Evolutionary conservation across 1,139 yeast genomes (phyloP).

Genomic region (Pichia sp.): DNA sequence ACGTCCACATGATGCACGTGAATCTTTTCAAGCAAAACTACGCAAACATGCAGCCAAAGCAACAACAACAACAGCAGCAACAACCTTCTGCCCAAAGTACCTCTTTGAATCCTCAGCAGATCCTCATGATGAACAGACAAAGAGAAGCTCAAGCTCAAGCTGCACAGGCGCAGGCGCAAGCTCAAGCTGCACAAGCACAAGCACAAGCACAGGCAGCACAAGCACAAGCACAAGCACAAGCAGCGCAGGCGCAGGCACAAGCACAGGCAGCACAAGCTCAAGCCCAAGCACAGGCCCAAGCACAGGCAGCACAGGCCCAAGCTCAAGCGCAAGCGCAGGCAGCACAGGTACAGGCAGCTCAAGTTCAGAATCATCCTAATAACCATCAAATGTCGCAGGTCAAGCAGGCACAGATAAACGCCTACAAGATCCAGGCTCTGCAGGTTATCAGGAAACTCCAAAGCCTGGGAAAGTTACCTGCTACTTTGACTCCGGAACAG

Average conservation of each 20-base stretch:
- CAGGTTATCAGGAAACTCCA: conserved; percentile 36
- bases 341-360: conserved; percentile 19
- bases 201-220: conserved; percentile 19
- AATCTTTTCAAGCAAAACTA: conserved; percentile 39
- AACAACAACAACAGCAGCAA: conserved; percentile 27
- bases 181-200: conserved; percentile 20
- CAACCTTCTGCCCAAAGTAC: conserved; percentile 22
- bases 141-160: conserved; percentile 15
- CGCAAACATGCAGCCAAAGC: conserved; percentile 26
- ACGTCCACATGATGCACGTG: conserved; percentile 57
- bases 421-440: conserved; percentile 36
- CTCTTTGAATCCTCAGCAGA: conserved; percentile 31
- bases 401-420: conserved; percentile 29
- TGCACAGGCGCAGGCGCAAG: conserved; percentile 18
- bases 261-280: conserved; percentile 20
- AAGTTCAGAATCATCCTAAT: conserved; percentile 9
- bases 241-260: conserved; percentile 13
- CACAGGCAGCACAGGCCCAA: conserved; percentile 22
- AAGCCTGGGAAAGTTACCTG: conserved; percentile 34
- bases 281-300: conserved; percentile 20
- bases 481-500: conserved; percentile 35
- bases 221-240: conserved; percentile 22
- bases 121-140: conserved; percentile 29
- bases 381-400: conserved; percentile 16
- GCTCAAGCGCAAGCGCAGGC: conserved; percentile 21